These are phyloP conservation scores for Russula griseocarnosa DNA, from an alignment of 768 basidiomycete genomes.

Conservation along the genomic window DNA sequence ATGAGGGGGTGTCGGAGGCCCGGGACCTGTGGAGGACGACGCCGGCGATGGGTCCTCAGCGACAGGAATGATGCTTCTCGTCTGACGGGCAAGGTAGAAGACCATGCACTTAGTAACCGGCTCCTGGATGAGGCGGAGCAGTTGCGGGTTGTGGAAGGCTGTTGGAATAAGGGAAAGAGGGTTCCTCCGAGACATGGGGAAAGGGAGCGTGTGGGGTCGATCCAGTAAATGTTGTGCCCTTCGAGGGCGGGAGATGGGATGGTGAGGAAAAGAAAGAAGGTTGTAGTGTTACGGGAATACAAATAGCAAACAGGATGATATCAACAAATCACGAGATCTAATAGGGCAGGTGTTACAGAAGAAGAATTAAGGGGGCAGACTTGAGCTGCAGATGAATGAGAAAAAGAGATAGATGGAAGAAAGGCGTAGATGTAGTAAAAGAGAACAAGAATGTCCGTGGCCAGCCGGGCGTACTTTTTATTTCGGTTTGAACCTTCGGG, in stretches of 20 bases:
- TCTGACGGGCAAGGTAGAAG: constrained; percentile 73
- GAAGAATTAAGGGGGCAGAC: constrained; percentile 17
- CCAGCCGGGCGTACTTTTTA: constrained; percentile 17
- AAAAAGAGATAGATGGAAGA: constrained; percentile 9
- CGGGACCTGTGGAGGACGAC: constrained; percentile 34
- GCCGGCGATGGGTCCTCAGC: constrained; percentile 43
- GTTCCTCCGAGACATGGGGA: constrained; percentile 47
- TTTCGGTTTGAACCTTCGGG: constrained; percentile 6
- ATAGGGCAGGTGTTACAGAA: background rate
- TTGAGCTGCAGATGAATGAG: constrained; percentile 18
- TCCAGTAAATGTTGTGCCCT: constrained; percentile 35
- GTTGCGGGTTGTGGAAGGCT: constrained; percentile 70
- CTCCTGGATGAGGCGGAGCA: constrained; percentile 73
- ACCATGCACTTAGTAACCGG: constrained; percentile 85
- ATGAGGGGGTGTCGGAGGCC: constrained; percentile 63
- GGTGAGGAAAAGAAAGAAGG: constrained; percentile 30
- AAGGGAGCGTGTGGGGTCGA: constrained; percentile 36
- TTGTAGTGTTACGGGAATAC: constrained; percentile 22
- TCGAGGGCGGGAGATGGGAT: constrained; percentile 35
- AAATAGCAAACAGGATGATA: constrained; percentile 22
- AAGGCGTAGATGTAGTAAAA: constrained; percentile 17
- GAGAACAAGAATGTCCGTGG: background rate
- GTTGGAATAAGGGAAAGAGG: constrained; percentile 81
- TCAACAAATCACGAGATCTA: constrained; percentile 18
- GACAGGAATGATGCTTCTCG: constrained; percentile 69